Conservation (phyloP, 805 yeast genomes). For the Candida fluviatilis region DNA sequence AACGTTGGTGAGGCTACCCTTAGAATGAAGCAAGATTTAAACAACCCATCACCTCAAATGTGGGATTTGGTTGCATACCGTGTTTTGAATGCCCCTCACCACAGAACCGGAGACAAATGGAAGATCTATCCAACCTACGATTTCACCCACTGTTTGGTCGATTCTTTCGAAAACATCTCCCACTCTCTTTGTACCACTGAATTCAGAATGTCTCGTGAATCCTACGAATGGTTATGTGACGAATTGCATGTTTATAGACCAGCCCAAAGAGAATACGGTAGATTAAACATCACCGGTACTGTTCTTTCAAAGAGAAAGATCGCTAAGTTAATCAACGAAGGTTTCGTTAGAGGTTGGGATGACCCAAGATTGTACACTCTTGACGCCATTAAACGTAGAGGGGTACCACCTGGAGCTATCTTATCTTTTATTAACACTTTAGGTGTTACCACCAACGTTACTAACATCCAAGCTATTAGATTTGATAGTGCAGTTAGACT, state of each 20-base stretch:
- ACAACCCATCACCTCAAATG: constrained; percentile 95
- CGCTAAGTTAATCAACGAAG: constrained; percentile 81
- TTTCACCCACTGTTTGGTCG: constrained; percentile 98
- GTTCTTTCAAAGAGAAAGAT: constrained; percentile 93
- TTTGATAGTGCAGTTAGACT: constrained; percentile 87
- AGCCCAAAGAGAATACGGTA: constrained; percentile 97
- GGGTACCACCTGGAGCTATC: constrained; percentile 98
- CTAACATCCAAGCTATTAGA: constrained; percentile 85
- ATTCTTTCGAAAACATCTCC: constrained; percentile 92
- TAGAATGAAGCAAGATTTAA: constrained; percentile 93
- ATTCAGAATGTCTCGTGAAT: constrained; percentile 85
- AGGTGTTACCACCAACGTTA: constrained; percentile 93
- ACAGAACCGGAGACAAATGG: constrained; percentile 97
- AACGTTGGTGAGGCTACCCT: constrained; percentile 89
- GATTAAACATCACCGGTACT: constrained; percentile 92
- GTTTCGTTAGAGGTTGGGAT: constrained; percentile 92
- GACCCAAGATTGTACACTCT: constrained; percentile 95
- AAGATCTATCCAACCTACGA: constrained; percentile 98
- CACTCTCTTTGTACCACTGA: constrained; percentile 97
- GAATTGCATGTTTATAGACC: constrained; percentile 94
- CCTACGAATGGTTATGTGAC: constrained; percentile 98
- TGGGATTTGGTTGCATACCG: constrained; percentile 99
- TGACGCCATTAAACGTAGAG: constrained; percentile 93
- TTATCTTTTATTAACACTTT: constrained; percentile 87
- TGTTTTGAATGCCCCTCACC: constrained; percentile 87